phyloP scores from a whole-genome alignment of 495 filamentous ascomycete genomes.

The Penicillium cataractarum region DNA sequence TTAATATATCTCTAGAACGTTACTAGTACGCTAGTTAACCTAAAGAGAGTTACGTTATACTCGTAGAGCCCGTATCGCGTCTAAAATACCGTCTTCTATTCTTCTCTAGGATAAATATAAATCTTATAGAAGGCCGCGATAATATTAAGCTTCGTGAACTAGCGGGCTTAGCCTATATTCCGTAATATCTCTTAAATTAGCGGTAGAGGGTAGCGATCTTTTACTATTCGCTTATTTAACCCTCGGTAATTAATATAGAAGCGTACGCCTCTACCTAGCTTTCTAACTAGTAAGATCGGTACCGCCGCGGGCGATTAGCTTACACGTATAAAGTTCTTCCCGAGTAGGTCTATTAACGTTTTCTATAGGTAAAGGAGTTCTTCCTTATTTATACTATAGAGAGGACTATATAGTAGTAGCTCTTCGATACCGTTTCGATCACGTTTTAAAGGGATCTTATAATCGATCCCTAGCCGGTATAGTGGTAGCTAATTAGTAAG shows the following conservation, averaged over 20 bases:
- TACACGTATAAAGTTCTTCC: background rate
- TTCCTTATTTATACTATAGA: slow-evolving; percentile 5
- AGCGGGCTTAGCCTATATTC: background rate
- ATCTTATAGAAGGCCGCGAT: background rate
- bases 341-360: background rate
- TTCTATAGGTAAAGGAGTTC: background rate
- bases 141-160: background rate
- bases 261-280: background rate
- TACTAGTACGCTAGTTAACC: background rate
- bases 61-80: background rate
- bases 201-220: background rate
- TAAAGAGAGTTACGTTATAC: background rate
- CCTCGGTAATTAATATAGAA: background rate
- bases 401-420: background rate
- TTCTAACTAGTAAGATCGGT: background rate
- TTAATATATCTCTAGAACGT: slow-evolving; percentile 4
- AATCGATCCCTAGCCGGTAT: slow-evolving; percentile 1
- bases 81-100: background rate
- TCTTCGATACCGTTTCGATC: background rate
- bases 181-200: background rate
- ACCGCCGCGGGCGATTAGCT: background rate
- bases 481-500: background rate
- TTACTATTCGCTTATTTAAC: background rate
- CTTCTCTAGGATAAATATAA: background rate
- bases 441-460: slow-evolving; percentile 6